These are phyloP conservation scores for Neonothopanus nambi DNA, from an alignment of 1,284 basidiomycete species.

Conservation along the genomic window DNA sequence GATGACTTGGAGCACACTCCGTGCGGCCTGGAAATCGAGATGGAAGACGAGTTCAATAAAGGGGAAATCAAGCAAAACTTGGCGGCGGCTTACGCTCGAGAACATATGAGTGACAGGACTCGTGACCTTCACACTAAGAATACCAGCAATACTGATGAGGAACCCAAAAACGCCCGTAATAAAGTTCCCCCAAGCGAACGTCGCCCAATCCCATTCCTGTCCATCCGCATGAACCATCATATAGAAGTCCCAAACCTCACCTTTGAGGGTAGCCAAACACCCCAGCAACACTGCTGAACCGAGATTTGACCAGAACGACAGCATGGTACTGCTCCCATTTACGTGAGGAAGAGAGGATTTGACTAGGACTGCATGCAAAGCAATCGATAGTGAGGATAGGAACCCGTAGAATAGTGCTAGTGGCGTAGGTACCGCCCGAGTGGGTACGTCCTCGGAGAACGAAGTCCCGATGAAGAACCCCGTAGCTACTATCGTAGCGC, in stretches of 20 bases:
- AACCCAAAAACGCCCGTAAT: constrained; percentile 60
- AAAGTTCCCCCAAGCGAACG: constrained; percentile 50
- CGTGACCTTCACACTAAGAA: constrained; percentile 59
- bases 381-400: constrained; percentile 56
- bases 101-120: constrained; percentile 64
- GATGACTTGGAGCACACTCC: constrained; percentile 58
- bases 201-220: constrained; percentile 35
- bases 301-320: constrained; percentile 59
- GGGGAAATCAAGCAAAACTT: constrained; percentile 1
- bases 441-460: constrained; percentile 28
- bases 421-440: constrained; percentile 32
- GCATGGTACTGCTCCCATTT: constrained; percentile 49
- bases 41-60: not conserved
- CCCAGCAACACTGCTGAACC: constrained; percentile 46
- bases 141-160: constrained; percentile 52
- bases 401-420: constrained; percentile 53
- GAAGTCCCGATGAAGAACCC: constrained; percentile 55
- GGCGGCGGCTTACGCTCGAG: constrained; percentile 44
- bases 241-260: constrained; percentile 40
- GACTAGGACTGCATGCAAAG: constrained; percentile 59
- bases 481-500: constrained; percentile 48
- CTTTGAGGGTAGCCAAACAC: constrained; percentile 47
- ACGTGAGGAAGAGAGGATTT: constrained; percentile 53
- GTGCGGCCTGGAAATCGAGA: constrained; percentile 42
- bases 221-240: constrained; percentile 22